Percentiles rank a stretch among this genome's conserved stretches.
phyloP scores from a whole-genome alignment of 1,284 basidiomycete genomes.

The Tilletia setariae region DNA sequence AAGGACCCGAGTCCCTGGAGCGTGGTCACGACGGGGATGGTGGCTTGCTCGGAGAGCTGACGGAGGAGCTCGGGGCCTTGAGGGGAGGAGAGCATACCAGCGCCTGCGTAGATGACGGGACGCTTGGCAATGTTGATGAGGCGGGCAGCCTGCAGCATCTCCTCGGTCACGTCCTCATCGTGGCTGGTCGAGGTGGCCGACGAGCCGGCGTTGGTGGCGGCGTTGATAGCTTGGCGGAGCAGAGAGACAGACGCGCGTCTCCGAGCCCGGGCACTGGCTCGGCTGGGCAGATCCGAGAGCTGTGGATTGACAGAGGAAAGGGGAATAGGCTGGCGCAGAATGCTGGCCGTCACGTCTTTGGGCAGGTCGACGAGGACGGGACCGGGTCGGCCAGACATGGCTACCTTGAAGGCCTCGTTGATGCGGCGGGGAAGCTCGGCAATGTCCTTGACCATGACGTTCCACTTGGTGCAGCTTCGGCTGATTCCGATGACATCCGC shows the following conservation, averaged over 20 bases:
- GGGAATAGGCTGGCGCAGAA: slow-evolving; percentile 80
- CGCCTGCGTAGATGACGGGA: slow-evolving; percentile 90
- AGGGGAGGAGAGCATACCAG: slow-evolving; percentile 79
- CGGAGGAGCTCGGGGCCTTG: slow-evolving; percentile 79
- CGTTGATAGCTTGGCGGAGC: slow-evolving; percentile 10
- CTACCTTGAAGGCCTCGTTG: slow-evolving; percentile 99
- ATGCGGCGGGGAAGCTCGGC: slow-evolving; percentile 88
- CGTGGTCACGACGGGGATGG: slow-evolving; percentile 95
- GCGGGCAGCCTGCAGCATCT: slow-evolving; percentile 79
- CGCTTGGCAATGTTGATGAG: slow-evolving; percentile 88
- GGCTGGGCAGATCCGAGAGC: slow-evolving; percentile 53
- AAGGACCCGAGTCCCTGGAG: slow-evolving; percentile 92
- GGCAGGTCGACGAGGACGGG: slow-evolving; percentile 96
- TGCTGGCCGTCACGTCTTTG: slow-evolving; percentile 92
- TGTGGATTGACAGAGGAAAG: slow-evolving; percentile 85
- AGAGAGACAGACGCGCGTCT: slow-evolving; percentile 27
- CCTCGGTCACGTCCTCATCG: slow-evolving; percentile 48
- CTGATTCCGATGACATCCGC: slow-evolving; percentile 96
- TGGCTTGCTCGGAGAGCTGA: slow-evolving; percentile 75
- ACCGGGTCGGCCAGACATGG: slow-evolving; percentile 90
- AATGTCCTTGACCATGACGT: slow-evolving; percentile 99
- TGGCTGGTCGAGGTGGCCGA: neutral
- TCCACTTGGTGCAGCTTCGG: slow-evolving; percentile 97
- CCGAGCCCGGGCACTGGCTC: slow-evolving; percentile 43
- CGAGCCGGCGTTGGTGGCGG: neutral